Percentiles rank a stretch among this genome's conserved stretches.
Conservation (phyloP, 169 alveolate genomes). For the Eimeria tenella region DNA sequence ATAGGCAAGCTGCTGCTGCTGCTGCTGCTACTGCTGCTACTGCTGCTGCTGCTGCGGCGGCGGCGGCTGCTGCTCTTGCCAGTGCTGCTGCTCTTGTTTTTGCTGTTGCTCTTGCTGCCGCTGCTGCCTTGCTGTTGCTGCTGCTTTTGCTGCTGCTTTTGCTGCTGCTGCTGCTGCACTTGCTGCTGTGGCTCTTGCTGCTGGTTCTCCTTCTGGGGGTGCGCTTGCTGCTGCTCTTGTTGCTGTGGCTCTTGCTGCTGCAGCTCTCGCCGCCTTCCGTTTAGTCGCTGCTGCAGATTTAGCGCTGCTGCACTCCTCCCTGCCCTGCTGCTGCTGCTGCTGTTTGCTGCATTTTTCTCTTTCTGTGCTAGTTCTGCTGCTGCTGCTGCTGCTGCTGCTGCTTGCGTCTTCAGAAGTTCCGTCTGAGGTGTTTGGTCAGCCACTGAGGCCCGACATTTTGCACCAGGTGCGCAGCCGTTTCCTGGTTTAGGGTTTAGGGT, state of each 20-base stretch:
- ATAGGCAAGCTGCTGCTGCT: not conserved
- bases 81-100: not conserved
- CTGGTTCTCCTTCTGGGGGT: slow-evolving; percentile 53
- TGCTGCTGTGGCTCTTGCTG: not conserved
- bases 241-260: not conserved
- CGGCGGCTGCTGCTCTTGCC: not conserved
- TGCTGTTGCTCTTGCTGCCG: too few species aligned
- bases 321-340: not conserved
- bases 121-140: not conserved
- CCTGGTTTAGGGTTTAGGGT: not conserved
- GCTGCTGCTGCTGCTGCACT: not conserved
- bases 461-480: slow-evolving; percentile 75
- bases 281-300: not conserved
- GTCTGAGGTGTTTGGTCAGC: slow-evolving; percentile 90
- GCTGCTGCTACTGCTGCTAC: slow-evolving; percentile 8
- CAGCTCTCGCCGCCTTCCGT: too few species aligned
- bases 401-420: slow-evolving; percentile 82
- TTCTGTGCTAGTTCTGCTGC: not conserved
- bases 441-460: slow-evolving; percentile 89
- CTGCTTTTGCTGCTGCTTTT: not conserved
- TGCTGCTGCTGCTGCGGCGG: not conserved
- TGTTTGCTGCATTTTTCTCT: too few species aligned
- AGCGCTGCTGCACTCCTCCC: not conserved
- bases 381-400: not conserved
- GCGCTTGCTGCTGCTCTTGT: slow-evolving; percentile 61